A percentile compares a stretch with the other conserved stretches of the same genome.
Evolutionary conservation across 441 rosid genomes (phyloP).

Genomic region (Adansonia grandidieri): DNA sequence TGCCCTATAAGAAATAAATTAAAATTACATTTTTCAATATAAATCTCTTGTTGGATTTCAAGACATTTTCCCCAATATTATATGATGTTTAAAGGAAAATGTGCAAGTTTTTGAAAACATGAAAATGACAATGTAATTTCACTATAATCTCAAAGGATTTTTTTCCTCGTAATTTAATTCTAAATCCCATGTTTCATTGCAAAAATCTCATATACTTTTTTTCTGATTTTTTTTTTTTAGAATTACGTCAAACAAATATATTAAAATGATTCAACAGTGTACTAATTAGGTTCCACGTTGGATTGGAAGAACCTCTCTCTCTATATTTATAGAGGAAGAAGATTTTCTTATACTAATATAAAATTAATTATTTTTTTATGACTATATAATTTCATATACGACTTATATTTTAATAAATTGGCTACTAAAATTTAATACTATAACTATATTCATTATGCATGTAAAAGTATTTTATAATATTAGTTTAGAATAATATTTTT

Average conservation of each 20-base stretch:
- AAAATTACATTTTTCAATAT: background rate
- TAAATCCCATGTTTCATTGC: background rate
- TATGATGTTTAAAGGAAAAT: background rate
- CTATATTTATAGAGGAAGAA: too few species aligned
- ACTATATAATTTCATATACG: too few species aligned
- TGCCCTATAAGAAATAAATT: too few species aligned
- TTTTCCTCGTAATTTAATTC: background rate
- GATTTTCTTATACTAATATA: too few species aligned
- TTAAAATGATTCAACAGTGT: background rate
- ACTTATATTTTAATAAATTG: too few species aligned
- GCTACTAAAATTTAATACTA: too few species aligned
- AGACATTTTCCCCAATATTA: background rate
- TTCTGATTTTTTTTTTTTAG: background rate
- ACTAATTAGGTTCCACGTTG: background rate
- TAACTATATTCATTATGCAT: too few species aligned
- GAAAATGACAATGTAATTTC: background rate
- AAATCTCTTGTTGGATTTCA: background rate
- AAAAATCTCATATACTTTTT: background rate
- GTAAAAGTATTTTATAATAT: too few species aligned
- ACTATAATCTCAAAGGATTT: background rate
- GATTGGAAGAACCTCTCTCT: too few species aligned
- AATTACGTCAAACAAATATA: background rate
- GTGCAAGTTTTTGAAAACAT: background rate
- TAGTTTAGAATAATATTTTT: too few species aligned
- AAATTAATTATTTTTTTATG: too few species aligned